Percentiles rank a stretch among this genome's conserved stretches.
Evolutionary conservation across 2,329 filamentous ascomycete genomes (phyloP).

Genomic region (Claviceps africana): DNA sequence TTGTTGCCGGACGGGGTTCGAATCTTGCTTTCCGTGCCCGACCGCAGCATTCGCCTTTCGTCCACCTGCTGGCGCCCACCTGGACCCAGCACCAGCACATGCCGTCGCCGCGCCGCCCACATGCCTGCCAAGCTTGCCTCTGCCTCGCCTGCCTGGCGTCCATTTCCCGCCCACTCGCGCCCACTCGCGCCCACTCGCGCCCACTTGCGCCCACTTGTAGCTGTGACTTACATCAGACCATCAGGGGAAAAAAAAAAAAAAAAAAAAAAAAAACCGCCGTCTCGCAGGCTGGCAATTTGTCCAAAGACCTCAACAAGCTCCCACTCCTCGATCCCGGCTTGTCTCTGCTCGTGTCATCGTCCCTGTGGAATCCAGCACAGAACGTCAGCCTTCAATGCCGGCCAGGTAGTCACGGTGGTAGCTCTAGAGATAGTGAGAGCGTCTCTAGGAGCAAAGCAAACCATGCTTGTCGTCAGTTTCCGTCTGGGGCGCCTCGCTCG

Average conservation of each 20-base stretch:
- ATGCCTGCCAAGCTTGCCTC: not conserved
- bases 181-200: not conserved
- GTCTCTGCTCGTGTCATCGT: not conserved
- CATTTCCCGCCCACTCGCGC: not conserved
- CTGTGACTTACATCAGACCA: constrained; percentile 13
- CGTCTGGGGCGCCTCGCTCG: constrained; percentile 8
- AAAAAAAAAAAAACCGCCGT: constrained; percentile 19
- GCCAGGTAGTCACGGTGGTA: constrained; percentile 53
- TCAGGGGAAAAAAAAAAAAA: constrained; percentile 14
- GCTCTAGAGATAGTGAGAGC: constrained; percentile 68
- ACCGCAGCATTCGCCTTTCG: constrained; percentile 1
- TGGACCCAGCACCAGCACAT: too few relatives aligned
- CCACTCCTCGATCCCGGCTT: not conserved
- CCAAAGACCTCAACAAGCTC: too few relatives aligned
- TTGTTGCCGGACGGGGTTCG: not conserved
- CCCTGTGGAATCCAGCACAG: not conserved
- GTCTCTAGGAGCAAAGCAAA: constrained; percentile 60
- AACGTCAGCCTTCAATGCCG: constrained; percentile 35
- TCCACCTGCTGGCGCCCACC: not conserved
- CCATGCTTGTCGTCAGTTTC: constrained; percentile 38
- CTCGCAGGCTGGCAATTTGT: too few relatives aligned
- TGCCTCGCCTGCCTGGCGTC: not conserved
- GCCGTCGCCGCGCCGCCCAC: not conserved
- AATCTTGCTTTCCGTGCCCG: not conserved
- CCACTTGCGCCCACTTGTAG: constrained; percentile 9